Evolutionary conservation across 805 yeast genomes (phyloP).

Genomic region (Zygoascus tannicola): DNA sequence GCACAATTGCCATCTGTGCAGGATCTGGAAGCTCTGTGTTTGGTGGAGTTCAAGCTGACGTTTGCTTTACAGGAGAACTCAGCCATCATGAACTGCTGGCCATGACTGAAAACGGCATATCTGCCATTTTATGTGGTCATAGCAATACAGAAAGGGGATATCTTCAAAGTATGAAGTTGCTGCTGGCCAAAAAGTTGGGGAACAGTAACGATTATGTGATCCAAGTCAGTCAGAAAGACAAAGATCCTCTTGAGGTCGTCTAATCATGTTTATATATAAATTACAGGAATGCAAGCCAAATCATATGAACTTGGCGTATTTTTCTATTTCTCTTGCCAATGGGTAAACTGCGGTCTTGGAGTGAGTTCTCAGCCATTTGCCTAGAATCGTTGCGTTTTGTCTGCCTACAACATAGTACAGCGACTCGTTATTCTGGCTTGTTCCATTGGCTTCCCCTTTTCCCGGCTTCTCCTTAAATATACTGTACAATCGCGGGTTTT

Average conservation of each 20-base stretch:
- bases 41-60: slow-evolving; percentile 46
- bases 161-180: slow-evolving; percentile 42
- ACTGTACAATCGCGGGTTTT: neutral
- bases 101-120: slow-evolving; percentile 59
- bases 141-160: slow-evolving; percentile 90
- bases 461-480: neutral
- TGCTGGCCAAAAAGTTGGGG: slow-evolving; percentile 37
- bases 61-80: slow-evolving; percentile 83
- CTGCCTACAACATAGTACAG: slow-evolving; percentile 22
- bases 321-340: slow-evolving; percentile 15
- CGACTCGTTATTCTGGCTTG: slow-evolving; percentile 3
- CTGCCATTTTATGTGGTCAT: slow-evolving; percentile 76
- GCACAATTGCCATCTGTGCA: slow-evolving; percentile 77
- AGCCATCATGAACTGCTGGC: slow-evolving; percentile 85
- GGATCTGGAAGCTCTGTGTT: slow-evolving; percentile 87
- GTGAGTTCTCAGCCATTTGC: slow-evolving; percentile 23
- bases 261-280: too few species aligned
- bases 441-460: neutral
- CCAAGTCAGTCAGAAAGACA: slow-evolving; percentile 46
- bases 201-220: slow-evolving; percentile 31
- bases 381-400: slow-evolving; percentile 18
- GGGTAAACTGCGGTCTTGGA: neutral
- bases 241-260: slow-evolving; percentile 45
- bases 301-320: slow-evolving; percentile 7
- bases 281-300: too few species aligned